Percentiles rank a stretch among this genome's conserved stretches.
Evolutionary conservation across 257 asterid genomes (phyloP).

Genomic region (Marsdenia floribunda): DNA sequence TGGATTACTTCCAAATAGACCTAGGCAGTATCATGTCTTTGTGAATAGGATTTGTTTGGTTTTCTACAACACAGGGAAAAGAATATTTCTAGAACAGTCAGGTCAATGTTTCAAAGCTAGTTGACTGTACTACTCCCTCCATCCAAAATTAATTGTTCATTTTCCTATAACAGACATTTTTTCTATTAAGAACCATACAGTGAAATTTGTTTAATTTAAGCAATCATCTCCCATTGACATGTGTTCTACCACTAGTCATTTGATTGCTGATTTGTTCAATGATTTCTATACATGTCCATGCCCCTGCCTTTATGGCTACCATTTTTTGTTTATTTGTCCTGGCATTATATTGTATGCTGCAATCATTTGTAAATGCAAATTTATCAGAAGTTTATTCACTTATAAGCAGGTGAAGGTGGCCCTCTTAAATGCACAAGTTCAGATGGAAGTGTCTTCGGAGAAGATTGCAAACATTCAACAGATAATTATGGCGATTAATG

Average conservation of each 20-base stretch:
- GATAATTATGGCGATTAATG: constrained; percentile 82
- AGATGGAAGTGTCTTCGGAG: constrained; percentile 46
- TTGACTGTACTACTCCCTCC: not conserved
- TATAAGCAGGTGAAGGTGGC: constrained; percentile 65
- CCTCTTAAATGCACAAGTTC: constrained; percentile 59
- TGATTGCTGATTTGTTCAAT: not conserved
- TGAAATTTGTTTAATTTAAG: no score
- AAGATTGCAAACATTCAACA: constrained; percentile 65
- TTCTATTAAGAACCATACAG: not conserved
- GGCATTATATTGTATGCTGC: not conserved
- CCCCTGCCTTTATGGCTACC: not conserved
- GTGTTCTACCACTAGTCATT: not conserved
- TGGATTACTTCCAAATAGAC: not conserved
- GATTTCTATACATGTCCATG: not conserved
- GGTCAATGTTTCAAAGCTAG: not conserved
- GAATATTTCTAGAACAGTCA: not conserved
- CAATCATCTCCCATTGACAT: not conserved
- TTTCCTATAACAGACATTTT: not conserved
- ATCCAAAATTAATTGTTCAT: no score
- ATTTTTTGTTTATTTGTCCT: not conserved
- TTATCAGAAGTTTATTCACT: constrained; percentile 15
- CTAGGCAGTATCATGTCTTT: not conserved
- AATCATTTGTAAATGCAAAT: not conserved
- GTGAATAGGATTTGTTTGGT: not conserved
- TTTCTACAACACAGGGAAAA: not conserved